These are phyloP conservation scores for Tolypocladium album DNA, from an alignment of 2,329 filamentous ascomycete genomes.

Conservation along the genomic window DNA sequence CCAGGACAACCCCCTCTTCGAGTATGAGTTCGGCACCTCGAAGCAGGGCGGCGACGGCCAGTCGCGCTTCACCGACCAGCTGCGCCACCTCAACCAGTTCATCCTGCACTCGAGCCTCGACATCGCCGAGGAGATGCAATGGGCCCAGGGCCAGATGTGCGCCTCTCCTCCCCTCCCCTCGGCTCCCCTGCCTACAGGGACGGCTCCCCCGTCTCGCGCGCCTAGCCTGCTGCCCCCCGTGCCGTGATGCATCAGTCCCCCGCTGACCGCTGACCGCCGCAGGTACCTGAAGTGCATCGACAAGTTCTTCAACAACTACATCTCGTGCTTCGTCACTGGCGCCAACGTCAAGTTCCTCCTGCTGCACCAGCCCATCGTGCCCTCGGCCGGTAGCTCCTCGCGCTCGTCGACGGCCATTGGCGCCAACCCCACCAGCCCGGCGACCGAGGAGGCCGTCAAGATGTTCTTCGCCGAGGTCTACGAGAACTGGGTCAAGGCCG, in stretches of 20 bases:
- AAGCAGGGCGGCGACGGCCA: slow-evolving; percentile 92
- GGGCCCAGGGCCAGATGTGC: slow-evolving; percentile 77
- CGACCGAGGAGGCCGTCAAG: slow-evolving; percentile 90
- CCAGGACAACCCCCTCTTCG: slow-evolving; percentile 91
- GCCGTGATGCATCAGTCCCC: too few relatives aligned
- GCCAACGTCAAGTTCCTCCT: slow-evolving; percentile 91
- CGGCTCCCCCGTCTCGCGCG: too few relatives aligned
- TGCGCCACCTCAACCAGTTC: slow-evolving; percentile 93
- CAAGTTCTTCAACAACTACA: slow-evolving; percentile 91
- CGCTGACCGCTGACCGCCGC: neutral
- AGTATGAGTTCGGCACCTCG: slow-evolving; percentile 92
- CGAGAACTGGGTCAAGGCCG: slow-evolving; percentile 91
- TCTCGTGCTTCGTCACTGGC: slow-evolving; percentile 88
- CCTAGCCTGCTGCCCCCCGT: too few relatives aligned
- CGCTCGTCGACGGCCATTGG: slow-evolving; percentile 60
- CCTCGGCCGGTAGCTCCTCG: slow-evolving; percentile 28
- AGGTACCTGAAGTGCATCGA: slow-evolving; percentile 97
- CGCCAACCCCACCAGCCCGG: slow-evolving; percentile 75
- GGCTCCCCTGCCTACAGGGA: too few relatives aligned
- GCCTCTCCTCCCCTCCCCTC: slow-evolving; percentile 9
- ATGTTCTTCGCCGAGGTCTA: slow-evolving; percentile 95
- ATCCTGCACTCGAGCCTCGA: slow-evolving; percentile 90
- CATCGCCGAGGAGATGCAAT: slow-evolving; percentile 93
- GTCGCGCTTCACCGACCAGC: slow-evolving; percentile 77
- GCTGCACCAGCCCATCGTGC: slow-evolving; percentile 65